Conservation (phyloP, 2,329 filamentous ascomycete genomes). For the Pseudocercospora eumusae region DNA sequence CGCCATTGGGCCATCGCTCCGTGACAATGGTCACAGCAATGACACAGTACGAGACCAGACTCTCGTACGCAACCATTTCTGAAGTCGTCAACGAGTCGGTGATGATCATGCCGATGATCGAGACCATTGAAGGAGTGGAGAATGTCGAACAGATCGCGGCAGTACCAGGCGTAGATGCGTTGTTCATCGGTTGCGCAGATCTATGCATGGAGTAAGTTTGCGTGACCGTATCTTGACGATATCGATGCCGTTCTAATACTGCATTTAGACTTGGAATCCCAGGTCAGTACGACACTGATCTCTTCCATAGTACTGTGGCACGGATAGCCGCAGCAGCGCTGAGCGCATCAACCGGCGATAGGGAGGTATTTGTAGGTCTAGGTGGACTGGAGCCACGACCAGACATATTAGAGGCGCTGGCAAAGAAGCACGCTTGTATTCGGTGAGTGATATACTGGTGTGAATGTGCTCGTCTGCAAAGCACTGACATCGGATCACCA, state of each 20-base stretch:
- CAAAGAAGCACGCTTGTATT: constrained; percentile 10
- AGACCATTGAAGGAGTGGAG: constrained; percentile 18
- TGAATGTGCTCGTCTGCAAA: not conserved
- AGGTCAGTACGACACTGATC: constrained; percentile 15
- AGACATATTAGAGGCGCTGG: constrained; percentile 14
- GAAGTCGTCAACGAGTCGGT: constrained; percentile 18
- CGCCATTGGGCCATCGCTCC: constrained; percentile 19
- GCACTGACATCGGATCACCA: not conserved
- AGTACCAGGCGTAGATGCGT: constrained; percentile 18
- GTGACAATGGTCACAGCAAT: constrained; percentile 23
- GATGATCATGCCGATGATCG: constrained; percentile 22
- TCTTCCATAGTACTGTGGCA: constrained; percentile 17
- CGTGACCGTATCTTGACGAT: not conserved
- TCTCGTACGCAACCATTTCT: constrained; percentile 20
- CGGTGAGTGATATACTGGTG: not conserved
- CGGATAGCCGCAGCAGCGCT: constrained; percentile 17
- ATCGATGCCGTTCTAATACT: not conserved
- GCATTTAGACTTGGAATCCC: constrained; percentile 14
- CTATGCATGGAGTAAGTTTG: constrained; percentile 21
- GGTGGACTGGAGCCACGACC: constrained; percentile 20
- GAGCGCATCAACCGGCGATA: constrained; percentile 7
- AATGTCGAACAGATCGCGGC: constrained; percentile 22
- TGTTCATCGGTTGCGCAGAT: constrained; percentile 23
- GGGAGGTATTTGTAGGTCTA: constrained; percentile 17
- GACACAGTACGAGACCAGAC: constrained; percentile 21